Percentiles rank a stretch among this genome's conserved stretches.
These are phyloP conservation scores for Pythium utonaiense DNA, from an alignment of 352 stramenopile genomes.

Conservation along the genomic window DNA sequence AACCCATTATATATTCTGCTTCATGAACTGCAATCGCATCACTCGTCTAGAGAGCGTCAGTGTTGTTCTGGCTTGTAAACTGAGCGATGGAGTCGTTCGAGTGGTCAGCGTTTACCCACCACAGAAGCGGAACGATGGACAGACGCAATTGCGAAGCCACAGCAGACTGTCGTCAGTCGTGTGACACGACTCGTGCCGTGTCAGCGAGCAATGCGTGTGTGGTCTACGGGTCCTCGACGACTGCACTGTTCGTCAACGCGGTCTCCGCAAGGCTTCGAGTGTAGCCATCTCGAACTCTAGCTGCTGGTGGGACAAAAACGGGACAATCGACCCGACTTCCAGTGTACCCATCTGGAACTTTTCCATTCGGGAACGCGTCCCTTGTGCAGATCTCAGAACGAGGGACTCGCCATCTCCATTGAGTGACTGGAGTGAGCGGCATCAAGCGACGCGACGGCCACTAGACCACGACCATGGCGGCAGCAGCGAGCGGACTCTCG, in stretches of 20 bases:
- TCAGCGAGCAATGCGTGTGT: no score
- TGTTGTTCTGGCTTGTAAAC: no score
- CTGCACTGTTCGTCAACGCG: no score
- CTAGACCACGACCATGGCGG: conserved; percentile 17
- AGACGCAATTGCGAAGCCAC: no score
- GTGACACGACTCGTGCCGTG: no score
- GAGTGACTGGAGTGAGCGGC: conserved; percentile 11
- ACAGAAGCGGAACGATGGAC: no score
- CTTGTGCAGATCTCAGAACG: background rate
- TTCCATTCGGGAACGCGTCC: background rate
- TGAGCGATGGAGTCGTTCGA: no score
- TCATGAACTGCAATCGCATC: background rate
- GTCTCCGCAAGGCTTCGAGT: no score
- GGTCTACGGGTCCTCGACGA: no score
- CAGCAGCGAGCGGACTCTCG: conserved; percentile 27
- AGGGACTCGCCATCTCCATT: background rate
- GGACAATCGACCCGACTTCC: background rate
- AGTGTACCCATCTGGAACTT: conserved; percentile 2
- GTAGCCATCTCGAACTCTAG: conserved; percentile 19
- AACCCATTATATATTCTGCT: background rate
- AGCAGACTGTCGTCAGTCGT: no score
- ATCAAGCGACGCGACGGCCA: background rate
- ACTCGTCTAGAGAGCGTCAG: no score
- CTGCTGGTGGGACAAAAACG: background rate
- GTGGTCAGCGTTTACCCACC: no score